Conservation (phyloP, 2,329 filamentous ascomycete genomes). For the Lachnellula hyalina region DNA sequence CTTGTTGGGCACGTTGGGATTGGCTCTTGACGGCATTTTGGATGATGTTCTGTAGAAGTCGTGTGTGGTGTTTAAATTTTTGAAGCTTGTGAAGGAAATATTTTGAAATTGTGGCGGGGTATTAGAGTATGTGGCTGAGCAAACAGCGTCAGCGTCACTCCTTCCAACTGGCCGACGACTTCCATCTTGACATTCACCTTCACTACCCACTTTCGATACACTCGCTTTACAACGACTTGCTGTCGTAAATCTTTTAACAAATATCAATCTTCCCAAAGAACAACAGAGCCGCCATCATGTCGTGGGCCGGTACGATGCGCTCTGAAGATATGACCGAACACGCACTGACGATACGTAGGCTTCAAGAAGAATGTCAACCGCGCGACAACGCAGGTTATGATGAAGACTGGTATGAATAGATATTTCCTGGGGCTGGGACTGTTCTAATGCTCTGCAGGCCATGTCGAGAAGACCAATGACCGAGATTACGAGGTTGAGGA, state of each 20-base stretch:
- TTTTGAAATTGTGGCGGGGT: conserved; percentile 5
- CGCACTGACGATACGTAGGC: conserved; percentile 42
- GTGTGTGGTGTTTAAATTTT: background rate
- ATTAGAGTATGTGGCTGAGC: background rate
- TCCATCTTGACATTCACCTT: background rate
- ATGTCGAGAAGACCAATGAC: conserved; percentile 98
- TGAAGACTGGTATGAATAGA: conserved; percentile 75
- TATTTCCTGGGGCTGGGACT: background rate
- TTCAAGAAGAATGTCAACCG: conserved; percentile 98
- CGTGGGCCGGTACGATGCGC: conserved; percentile 40
- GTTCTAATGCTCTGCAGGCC: conserved; percentile 47
- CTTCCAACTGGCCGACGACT: background rate
- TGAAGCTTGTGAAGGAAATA: background rate
- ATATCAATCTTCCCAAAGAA: background rate
- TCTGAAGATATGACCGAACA: background rate
- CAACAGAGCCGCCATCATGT: conserved; percentile 35
- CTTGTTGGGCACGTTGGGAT: conserved; percentile 33
- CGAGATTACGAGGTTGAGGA: conserved; percentile 98
- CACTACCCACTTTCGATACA: background rate
- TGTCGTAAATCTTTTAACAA: background rate
- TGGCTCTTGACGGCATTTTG: conserved; percentile 31
- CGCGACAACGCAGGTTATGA: conserved; percentile 99
- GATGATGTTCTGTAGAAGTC: background rate
- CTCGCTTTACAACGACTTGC: background rate
- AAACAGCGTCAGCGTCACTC: background rate